phyloP scores from a whole-genome alignment of 257 asterid genomes.

The Fraxinus cuspidata region DNA sequence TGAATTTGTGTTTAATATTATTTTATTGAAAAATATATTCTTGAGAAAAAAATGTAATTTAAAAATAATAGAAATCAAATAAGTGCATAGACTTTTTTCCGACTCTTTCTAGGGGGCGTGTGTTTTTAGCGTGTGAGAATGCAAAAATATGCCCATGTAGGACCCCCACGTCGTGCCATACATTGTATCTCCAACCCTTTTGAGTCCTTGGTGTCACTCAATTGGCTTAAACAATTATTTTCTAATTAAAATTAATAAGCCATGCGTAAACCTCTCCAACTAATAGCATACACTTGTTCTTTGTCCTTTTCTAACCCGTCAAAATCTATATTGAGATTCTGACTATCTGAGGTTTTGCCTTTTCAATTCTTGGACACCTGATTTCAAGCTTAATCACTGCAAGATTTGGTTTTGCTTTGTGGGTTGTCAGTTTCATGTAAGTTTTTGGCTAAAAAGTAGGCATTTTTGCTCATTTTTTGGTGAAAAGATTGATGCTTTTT shows the following conservation, averaged over 20 bases:
- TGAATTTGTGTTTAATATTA: too few species aligned
- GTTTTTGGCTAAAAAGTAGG: background rate
- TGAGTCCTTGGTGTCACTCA: background rate
- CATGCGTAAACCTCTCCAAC: background rate
- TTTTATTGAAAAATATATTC: too few species aligned
- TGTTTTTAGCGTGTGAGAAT: slow-evolving; percentile 34
- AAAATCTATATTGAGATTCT: slow-evolving; percentile 8
- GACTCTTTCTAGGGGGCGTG: slow-evolving; percentile 37
- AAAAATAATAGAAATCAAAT: too few species aligned
- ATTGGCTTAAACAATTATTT: background rate
- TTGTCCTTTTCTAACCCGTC: slow-evolving; percentile 1
- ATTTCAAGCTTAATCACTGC: slow-evolving; percentile 23
- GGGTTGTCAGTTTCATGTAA: slow-evolving; percentile 24
- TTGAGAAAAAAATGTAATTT: too few species aligned
- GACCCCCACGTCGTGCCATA: slow-evolving; percentile 34
- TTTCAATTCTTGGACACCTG: slow-evolving; percentile 2
- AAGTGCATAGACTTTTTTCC: slow-evolving; percentile 18
- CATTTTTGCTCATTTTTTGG: background rate
- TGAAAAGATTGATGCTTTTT: background rate
- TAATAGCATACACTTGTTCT: background rate
- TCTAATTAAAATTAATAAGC: background rate
- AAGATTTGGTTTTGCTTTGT: slow-evolving; percentile 28
- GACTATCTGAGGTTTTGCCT: background rate
- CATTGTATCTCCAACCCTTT: slow-evolving; percentile 38
- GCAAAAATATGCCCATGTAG: slow-evolving; percentile 26